Evolutionary conservation across 768 basidiomycete species (phyloP).

Genomic region (Boletellus ananas): DNA sequence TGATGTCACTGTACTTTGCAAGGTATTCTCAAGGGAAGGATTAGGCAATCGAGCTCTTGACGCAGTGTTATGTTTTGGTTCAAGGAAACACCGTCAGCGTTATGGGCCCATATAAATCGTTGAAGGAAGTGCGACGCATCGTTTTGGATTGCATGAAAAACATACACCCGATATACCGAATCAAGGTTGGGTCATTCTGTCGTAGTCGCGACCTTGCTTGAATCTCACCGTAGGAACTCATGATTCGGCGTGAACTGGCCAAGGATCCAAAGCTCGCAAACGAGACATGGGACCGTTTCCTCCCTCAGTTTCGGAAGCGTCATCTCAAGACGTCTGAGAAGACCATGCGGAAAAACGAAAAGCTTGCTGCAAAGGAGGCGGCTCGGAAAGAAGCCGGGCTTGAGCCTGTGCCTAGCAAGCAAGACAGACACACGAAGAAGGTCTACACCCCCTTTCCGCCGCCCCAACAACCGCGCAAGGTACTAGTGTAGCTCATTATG

Average conservation of each 20-base stretch:
- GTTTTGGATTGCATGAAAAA: conserved; percentile 99
- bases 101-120: conserved; percentile 92
- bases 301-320: conserved; percentile 91
- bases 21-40: conserved; percentile 6
- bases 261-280: conserved; percentile 95
- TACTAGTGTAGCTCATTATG: conserved; percentile 26
- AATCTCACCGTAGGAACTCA: conserved; percentile 67
- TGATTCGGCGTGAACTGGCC: conserved; percentile 96
- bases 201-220: neutral
- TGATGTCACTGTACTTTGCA: neutral
- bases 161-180: conserved; percentile 97
- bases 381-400: conserved; percentile 67
- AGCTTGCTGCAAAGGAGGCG: conserved; percentile 53
- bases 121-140: conserved; percentile 95
- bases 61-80: conserved; percentile 94
- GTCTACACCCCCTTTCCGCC: conserved; percentile 99
- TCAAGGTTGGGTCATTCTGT: conserved; percentile 59
- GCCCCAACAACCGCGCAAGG: conserved; percentile 88
- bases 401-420: conserved; percentile 35
- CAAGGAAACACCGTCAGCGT: conserved; percentile 98
- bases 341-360: conserved; percentile 86
- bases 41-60: conserved; percentile 94
- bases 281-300: conserved; percentile 96
- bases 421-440: conserved; percentile 71
- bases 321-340: conserved; percentile 94